Conservation (phyloP, 1,284 basidiomycete species). For the Puccinia triticina region DNA sequence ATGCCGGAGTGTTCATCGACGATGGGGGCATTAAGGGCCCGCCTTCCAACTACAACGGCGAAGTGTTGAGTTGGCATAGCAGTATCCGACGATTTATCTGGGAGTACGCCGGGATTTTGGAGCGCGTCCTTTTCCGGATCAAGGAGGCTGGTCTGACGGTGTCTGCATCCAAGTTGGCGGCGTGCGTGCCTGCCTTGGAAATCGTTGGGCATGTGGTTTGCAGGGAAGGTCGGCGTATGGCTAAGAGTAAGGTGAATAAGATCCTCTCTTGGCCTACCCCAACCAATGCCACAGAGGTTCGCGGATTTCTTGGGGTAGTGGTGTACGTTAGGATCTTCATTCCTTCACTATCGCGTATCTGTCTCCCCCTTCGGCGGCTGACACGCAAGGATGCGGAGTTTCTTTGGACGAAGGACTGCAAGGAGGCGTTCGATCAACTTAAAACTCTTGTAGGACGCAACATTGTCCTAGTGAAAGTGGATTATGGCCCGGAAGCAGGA, state of each 20-base stretch:
- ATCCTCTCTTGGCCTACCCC: not conserved
- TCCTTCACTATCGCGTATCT: no score
- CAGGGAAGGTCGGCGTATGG: not conserved
- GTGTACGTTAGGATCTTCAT: no score
- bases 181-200: conserved; percentile 22
- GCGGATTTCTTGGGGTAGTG: no score
- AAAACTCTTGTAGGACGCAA: not conserved
- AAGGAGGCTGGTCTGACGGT: conserved; percentile 14
- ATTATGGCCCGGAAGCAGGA: not conserved
- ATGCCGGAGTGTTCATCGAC: conserved; percentile 27
- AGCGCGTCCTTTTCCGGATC: no score
- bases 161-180: conserved; percentile 20
- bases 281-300: not conserved
- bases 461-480: not conserved
- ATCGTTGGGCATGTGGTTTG: conserved; percentile 40
- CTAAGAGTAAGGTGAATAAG: conserved; percentile 14
- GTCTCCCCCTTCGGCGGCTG: no score
- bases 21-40: conserved; percentile 35
- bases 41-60: no score
- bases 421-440: not conserved
- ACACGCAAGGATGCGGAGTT: not conserved
- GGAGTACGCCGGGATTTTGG: no score
- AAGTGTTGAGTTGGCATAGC: no score
- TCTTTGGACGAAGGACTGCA: not conserved
- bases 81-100: no score